phyloP scores from a whole-genome alignment of 495 filamentous ascomycete genomes.

The Neurospora sp. region DNA sequence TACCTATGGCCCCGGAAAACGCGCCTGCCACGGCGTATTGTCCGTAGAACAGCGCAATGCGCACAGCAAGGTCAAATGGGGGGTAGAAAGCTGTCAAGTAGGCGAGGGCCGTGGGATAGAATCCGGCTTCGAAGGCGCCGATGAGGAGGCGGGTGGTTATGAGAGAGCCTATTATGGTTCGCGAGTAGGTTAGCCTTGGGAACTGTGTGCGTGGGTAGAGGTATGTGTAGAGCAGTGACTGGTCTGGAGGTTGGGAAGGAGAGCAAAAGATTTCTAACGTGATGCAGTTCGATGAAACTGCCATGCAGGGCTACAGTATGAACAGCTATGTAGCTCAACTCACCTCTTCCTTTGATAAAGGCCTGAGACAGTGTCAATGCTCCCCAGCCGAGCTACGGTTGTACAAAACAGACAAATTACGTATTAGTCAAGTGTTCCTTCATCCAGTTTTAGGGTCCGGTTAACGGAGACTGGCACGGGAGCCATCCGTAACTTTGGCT shows the following conservation, averaged over 20 bases:
- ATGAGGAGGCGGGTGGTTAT: conserved; percentile 14
- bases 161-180: conserved; percentile 1
- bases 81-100: conserved; percentile 48
- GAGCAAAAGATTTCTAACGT: not conserved
- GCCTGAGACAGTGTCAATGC: conserved; percentile 38
- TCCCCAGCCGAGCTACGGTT: conserved; percentile 35
- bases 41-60: conserved; percentile 46
- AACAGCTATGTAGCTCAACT: conserved; percentile 3
- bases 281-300: conserved; percentile 6
- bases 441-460: not conserved
- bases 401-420: not conserved
- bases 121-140: conserved; percentile 33
- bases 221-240: not conserved
- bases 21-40: conserved; percentile 49
- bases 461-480: not conserved
- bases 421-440: not conserved
- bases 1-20: conserved; percentile 33
- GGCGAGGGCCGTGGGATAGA: conserved; percentile 43
- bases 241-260: not conserved
- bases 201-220: not conserved
- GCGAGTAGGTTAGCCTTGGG: not conserved
- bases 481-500: conserved; percentile 1
- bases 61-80: conserved; percentile 42
- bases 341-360: conserved; percentile 28
- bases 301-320: conserved; percentile 7